Evolutionary conservation across 352 stramenopile species (phyloP).

Genomic region (Globisporangium lucens): DNA sequence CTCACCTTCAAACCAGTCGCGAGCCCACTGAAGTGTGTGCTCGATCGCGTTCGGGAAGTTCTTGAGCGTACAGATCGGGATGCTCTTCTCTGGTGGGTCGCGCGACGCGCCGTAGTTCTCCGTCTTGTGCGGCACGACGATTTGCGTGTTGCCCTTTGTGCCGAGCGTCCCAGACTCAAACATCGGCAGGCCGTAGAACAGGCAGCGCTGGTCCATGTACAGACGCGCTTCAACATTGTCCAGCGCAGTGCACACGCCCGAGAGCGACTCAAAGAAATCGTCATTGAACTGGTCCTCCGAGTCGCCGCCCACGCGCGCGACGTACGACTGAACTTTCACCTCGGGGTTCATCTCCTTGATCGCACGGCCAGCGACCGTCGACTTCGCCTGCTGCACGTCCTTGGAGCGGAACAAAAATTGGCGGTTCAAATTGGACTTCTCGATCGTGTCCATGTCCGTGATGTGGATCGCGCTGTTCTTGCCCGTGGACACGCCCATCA

Average conservation of each 20-base stretch:
- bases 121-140: slow-evolving; percentile 89
- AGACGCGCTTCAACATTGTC: slow-evolving; percentile 98
- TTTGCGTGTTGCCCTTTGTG: slow-evolving; percentile 98
- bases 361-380: slow-evolving; percentile 88
- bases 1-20: slow-evolving; percentile 98
- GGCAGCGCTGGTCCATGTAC: slow-evolving; percentile 97
- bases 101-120: slow-evolving; percentile 98
- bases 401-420: slow-evolving; percentile 99
- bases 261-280: slow-evolving; percentile 95
- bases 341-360: slow-evolving; percentile 95
- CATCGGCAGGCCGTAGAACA: slow-evolving; percentile 97
- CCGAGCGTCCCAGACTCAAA: slow-evolving; percentile 98
- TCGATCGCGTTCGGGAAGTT: slow-evolving; percentile 99
- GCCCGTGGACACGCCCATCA: slow-evolving; percentile 96
- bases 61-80: slow-evolving; percentile 99
- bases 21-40: slow-evolving; percentile 98
- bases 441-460: slow-evolving; percentile 99
- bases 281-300: slow-evolving; percentile 98
- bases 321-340: slow-evolving; percentile 89
- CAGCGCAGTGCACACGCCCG: slow-evolving; percentile 96
- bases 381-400: slow-evolving; percentile 97
- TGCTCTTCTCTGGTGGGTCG: slow-evolving; percentile 98
- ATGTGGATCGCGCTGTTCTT: slow-evolving; percentile 90
- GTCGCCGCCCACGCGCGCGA: slow-evolving; percentile 88
- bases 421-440: slow-evolving; percentile 98